Evolutionary conservation across 1,139 yeast species (phyloP).

Genomic region (Hyphopichia fennica): DNA sequence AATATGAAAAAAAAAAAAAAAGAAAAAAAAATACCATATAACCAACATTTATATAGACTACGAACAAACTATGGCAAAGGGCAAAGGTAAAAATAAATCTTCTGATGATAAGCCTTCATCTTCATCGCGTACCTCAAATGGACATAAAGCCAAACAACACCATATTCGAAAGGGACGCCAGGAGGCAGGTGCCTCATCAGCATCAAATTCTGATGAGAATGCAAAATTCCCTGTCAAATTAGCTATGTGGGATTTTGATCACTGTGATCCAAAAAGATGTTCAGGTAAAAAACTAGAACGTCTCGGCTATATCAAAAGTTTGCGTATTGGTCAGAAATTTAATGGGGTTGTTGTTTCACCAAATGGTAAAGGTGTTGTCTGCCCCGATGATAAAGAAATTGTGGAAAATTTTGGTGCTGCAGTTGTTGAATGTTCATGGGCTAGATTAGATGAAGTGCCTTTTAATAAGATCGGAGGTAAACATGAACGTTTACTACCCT

Average conservation of each 20-base stretch:
- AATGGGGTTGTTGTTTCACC: slow-evolving; percentile 92
- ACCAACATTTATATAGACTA: too few relatives aligned
- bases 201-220: slow-evolving; percentile 11
- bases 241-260: slow-evolving; percentile 97
- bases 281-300: slow-evolving; percentile 93
- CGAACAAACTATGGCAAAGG: slow-evolving; percentile 36
- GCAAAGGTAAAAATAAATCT: slow-evolving; percentile 64
- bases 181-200: slow-evolving; percentile 28
- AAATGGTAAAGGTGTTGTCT: slow-evolving; percentile 85
- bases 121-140: slow-evolving; percentile 49
- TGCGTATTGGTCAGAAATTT: slow-evolving; percentile 89
- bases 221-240: slow-evolving; percentile 63
- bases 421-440: slow-evolving; percentile 99
- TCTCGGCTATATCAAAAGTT: slow-evolving; percentile 73
- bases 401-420: slow-evolving; percentile 88
- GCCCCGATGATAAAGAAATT: slow-evolving; percentile 80
- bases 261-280: slow-evolving; percentile 97
- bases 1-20: not conserved
- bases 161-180: slow-evolving; percentile 52
- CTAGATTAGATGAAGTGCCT: slow-evolving; percentile 92
- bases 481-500: slow-evolving; percentile 84
- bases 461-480: slow-evolving; percentile 89
- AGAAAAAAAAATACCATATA: not conserved
- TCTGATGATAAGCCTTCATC: slow-evolving; percentile 35
- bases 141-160: slow-evolving; percentile 57